Percentiles rank a stretch among this genome's conserved stretches.
Conservation (phyloP, 352 stramenopile genomes). For the Hyaloperonospora arabidopsidis region DNA sequence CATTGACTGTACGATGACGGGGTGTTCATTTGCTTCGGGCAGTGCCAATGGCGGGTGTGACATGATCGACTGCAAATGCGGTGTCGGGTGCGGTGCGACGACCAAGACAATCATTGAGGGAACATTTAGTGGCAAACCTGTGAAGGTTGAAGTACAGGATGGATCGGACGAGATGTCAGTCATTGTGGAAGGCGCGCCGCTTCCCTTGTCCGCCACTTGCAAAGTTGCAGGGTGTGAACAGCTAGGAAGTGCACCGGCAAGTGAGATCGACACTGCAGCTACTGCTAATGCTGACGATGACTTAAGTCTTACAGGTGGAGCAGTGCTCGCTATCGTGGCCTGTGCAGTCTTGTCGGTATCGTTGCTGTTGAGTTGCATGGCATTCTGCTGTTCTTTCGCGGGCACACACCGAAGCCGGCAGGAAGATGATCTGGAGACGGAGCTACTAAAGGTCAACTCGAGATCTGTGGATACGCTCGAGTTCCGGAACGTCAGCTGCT, state of each 20-base stretch:
- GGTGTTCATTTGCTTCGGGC: slow-evolving; percentile 43
- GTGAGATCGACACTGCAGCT: slow-evolving; percentile 6
- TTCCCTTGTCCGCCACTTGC: slow-evolving; percentile 63
- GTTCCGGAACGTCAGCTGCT: slow-evolving; percentile 54
- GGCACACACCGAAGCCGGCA: slow-evolving; percentile 5
- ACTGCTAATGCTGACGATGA: slow-evolving; percentile 7
- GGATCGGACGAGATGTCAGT: slow-evolving; percentile 37
- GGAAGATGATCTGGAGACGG: slow-evolving; percentile 26
- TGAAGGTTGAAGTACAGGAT: slow-evolving; percentile 35
- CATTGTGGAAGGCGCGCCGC: slow-evolving; percentile 55
- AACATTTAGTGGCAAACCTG: slow-evolving; percentile 53
- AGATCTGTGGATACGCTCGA: slow-evolving; percentile 40
- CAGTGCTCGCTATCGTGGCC: slow-evolving; percentile 10
- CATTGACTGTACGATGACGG: slow-evolving; percentile 52
- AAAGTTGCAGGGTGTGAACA: slow-evolving; percentile 51
- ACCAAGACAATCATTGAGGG: slow-evolving; percentile 59
- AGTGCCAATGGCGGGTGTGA: slow-evolving; percentile 34
- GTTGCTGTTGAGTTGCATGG: slow-evolving; percentile 13
- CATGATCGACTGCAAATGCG: slow-evolving; percentile 55
- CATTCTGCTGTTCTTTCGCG: slow-evolving; percentile 15
- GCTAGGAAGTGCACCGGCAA: slow-evolving; percentile 5
- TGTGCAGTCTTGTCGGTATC: slow-evolving; percentile 10
- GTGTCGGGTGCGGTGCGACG: slow-evolving; percentile 35
- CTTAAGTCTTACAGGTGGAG: slow-evolving; percentile 4
- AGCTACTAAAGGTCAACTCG: slow-evolving; percentile 39